Base-by-base conservation (phyloP, 1,284 basidiomycete species). In the Tylopilus orsonianus region DNA sequence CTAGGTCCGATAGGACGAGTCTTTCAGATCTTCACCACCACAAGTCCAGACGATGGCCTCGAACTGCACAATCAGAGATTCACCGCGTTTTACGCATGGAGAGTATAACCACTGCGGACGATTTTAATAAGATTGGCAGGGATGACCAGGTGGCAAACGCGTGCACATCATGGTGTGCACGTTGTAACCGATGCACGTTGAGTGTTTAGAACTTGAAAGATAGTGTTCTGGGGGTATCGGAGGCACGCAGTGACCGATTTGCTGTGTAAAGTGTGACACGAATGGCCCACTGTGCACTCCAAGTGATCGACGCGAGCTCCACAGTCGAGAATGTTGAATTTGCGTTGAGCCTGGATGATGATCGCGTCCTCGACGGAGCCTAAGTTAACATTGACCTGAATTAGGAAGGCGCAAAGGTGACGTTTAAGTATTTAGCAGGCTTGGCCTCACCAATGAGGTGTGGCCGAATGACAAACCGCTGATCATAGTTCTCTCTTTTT, bases 391-490 rank as follows among this genome's bases (percentile, higher is more conserved):
- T 41, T 36, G 44, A 43, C 41, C 52, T 32, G 35, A 26, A 51
- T 43, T 38, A 41, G 49, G 50, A 54, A 55, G 26, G 51, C 10
- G 48, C 16, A 45, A 42, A 37, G 40, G 40, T 42, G 46, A 45
- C 35, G 20, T 39, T 49, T 46, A 42, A n/a, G n/a, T n/a, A n/a
- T n/a, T n/a, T n/a, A n/a, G n/a, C n/a, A n/a, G n/a, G n/a, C n/a
- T n/a, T n/a, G n/a, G 52, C 64, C 60, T 59, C 62, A 30, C 60
- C 52, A 44, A 46, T 38, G 36, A 40, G 54, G 61, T 60, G 60
- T 32, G 61, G 52, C 10, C 14, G 34, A 43, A 40, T 37, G 40
- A 51, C 37, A 4, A 37, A 38, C 29, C 32, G 36, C 42, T 50
- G 56, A 61, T 58, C 54, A 36, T 13, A 16, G n/a, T 10, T 35